Conservation (phyloP, 352 stramenopile species). For the Pythium diclinum region DNA sequence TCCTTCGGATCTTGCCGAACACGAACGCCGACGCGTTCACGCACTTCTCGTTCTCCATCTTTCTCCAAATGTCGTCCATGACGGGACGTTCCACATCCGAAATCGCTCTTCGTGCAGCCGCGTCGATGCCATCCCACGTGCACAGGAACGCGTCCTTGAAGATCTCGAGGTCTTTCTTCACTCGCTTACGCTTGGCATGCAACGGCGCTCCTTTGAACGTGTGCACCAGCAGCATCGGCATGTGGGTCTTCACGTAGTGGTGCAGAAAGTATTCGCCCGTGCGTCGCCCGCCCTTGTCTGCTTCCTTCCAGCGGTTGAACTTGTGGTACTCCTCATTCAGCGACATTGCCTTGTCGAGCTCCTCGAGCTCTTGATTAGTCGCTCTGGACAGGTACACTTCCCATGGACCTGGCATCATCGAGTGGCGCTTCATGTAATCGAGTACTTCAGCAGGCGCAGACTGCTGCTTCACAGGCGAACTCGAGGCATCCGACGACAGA, state of each 20-base stretch:
- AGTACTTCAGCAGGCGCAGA: constrained; percentile 59
- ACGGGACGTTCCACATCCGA: constrained; percentile 69
- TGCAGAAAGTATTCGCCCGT: constrained; percentile 81
- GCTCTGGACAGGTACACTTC: constrained; percentile 75
- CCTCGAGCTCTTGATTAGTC: constrained; percentile 60
- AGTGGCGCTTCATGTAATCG: constrained; percentile 77
- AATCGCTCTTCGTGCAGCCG: constrained; percentile 57
- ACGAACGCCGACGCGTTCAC: constrained; percentile 36
- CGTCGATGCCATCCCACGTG: constrained; percentile 75
- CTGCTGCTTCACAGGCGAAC: constrained; percentile 67
- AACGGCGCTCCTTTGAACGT: constrained; percentile 37
- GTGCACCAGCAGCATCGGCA: constrained; percentile 65
- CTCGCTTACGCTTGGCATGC: constrained; percentile 49
- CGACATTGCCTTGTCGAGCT: constrained; percentile 60
- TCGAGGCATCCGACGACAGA: constrained; percentile 56
- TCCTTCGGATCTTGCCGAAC: constrained; percentile 36
- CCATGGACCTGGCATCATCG: constrained; percentile 73
- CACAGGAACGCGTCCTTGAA: constrained; percentile 80
- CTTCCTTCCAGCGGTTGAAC: constrained; percentile 72
- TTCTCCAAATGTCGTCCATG: constrained; percentile 74
- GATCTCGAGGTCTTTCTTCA: constrained; percentile 54
- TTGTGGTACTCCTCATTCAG: constrained; percentile 77
- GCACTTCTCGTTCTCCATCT: constrained; percentile 42
- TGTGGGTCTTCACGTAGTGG: constrained; percentile 80
- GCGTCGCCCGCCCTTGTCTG: constrained; percentile 62